phyloP scores from a whole-genome alignment of 2,329 filamentous ascomycete genomes.

The Daldinia eschscholtzii region DNA sequence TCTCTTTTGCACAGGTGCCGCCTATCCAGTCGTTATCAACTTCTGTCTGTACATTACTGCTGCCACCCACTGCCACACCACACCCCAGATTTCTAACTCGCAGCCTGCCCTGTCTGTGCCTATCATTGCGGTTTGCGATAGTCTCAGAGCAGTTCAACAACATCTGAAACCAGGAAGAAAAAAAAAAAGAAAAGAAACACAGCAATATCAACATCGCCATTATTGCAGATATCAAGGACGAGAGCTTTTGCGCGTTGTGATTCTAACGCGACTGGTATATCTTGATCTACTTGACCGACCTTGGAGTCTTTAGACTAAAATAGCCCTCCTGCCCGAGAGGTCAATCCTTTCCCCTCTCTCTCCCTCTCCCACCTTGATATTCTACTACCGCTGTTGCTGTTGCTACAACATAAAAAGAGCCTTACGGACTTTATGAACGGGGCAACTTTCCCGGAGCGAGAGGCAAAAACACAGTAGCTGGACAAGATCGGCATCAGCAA shows the following conservation, averaged over 20 bases:
- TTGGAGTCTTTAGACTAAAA: constrained; percentile 28
- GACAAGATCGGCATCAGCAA: constrained; percentile 29
- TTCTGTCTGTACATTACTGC: constrained; percentile 44
- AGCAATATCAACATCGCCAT: constrained; percentile 20
- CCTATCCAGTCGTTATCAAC: constrained; percentile 47
- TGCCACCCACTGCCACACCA: constrained; percentile 48
- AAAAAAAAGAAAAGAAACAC: constrained; percentile 24
- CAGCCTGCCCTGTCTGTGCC: constrained; percentile 47
- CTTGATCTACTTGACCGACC: constrained; percentile 13
- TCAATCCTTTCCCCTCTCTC: constrained; percentile 22
- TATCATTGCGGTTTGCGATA: constrained; percentile 43
- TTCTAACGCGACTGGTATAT: constrained; percentile 23
- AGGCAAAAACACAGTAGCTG: constrained; percentile 40
- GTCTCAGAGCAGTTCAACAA: constrained; percentile 34
- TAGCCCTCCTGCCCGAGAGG: constrained; percentile 31
- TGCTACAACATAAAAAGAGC: constrained; percentile 30
- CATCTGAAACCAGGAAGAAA: constrained; percentile 35
- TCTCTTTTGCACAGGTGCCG: constrained; percentile 43
- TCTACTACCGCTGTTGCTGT: constrained; percentile 9
- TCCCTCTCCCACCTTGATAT: constrained; percentile 32
- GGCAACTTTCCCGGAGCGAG: constrained; percentile 40
- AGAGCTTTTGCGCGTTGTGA: constrained; percentile 22
- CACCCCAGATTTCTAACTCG: constrained; percentile 50
- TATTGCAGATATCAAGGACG: constrained; percentile 30
- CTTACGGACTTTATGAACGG: constrained; percentile 41